Evolutionary conservation across 352 stramenopile genomes (phyloP), one percentile per base, ranked within the genome.

Genomic region (Thalassiosira mediterranea): DNA sequence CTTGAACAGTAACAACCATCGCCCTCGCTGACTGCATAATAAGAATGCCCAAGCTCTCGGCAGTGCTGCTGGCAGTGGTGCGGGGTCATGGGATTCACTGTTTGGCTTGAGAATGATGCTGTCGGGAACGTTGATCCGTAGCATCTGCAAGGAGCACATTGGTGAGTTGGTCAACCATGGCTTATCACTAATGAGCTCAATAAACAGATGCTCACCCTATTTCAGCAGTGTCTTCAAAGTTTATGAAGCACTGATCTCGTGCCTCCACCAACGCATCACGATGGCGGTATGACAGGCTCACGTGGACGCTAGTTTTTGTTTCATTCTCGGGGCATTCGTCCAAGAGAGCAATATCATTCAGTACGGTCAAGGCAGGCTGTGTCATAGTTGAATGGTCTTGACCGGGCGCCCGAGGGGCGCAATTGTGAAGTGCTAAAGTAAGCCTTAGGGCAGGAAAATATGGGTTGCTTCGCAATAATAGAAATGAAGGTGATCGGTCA

Each of bases 181-280:
- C 11, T 19, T 23, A 34, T 63, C 23, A 37, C 13, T 37, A n/a
- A 44, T 44, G n/a, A n/a, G n/a, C n/a, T n/a, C n/a, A n/a, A n/a
- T n/a, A n/a, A 44, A 15, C n/a, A n/a, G 37, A 44, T 10, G 10
- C 48, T 15, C 61, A 71, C 19, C 61, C 61, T 52, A 62, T 63
- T 29, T 71, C 49, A 31, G 31, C 17, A 26, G 51, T 61, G 26
- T 71, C 61, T 40, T 71, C 61, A 63, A 63, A 71, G 13, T 71
- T 32, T 34, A 71, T 38, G 8, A 71, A 63, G 37, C 61, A 71
- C 21, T 71, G 61, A 23, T 28, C 47, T 5, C 26, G 21, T 4
- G 48, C 61, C n/a, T 58, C 61, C 1, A 71, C 61, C 29, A 71
- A 62, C 4, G 42, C 61, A 63, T 71, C 61, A 52, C 61, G 61